These are phyloP conservation scores for Apodospora peruviana DNA, from an alignment of 495 filamentous ascomycete species.

Conservation along the genomic window DNA sequence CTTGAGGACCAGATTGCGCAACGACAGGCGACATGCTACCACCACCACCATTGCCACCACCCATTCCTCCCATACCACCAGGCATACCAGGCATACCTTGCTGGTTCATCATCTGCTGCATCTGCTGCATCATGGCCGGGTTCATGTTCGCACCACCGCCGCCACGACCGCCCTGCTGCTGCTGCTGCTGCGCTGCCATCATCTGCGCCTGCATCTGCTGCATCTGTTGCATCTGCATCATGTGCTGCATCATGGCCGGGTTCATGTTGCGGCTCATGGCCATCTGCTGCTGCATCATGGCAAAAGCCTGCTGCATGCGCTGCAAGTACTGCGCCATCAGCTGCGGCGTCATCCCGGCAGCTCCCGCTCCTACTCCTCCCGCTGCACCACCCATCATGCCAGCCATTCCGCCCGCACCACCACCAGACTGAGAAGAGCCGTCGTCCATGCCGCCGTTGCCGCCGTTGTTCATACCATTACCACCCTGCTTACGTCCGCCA, in stretches of 20 bases:
- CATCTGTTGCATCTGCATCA: constrained; percentile 84
- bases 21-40: too few relatives aligned
- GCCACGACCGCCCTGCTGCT: constrained; percentile 13
- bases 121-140: constrained; percentile 78
- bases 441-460: constrained; percentile 33
- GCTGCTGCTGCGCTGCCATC: constrained; percentile 21
- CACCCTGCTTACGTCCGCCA: constrained; percentile 35
- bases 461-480: constrained; percentile 39
- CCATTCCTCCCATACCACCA: constrained; percentile 22
- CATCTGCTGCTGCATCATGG: constrained; percentile 86
- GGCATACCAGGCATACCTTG: constrained; percentile 22
- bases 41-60: too few relatives aligned
- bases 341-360: constrained; percentile 79
- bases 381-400: constrained; percentile 10
- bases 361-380: constrained; percentile 28
- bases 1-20: too few relatives aligned
- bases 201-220: constrained; percentile 51
- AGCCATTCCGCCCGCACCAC: too few relatives aligned
- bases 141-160: constrained; percentile 52
- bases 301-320: constrained; percentile 94
- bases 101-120: constrained; percentile 79
- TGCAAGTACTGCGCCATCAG: constrained; percentile 98
- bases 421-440: constrained; percentile 16
- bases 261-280: constrained; percentile 59
- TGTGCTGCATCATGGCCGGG: constrained; percentile 59